A percentile compares a stretch with the other conserved stretches of the same genome.
Conservation (phyloP, 2,329 filamentous ascomycete species). For the Colletotrichum falcatum region DNA sequence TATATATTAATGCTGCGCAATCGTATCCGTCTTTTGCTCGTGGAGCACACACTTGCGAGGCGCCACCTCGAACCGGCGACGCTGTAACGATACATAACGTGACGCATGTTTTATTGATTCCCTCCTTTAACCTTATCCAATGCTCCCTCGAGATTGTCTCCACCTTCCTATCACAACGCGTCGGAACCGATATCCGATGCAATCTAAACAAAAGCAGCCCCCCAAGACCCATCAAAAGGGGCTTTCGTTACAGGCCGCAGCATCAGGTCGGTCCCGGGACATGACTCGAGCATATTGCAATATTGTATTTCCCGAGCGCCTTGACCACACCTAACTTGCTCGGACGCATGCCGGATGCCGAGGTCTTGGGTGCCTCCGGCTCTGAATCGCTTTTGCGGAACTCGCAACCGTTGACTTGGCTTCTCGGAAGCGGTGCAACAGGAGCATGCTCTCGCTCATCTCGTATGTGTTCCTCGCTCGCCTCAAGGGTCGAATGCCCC, state of each 20-base stretch:
- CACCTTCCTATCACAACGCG: not conserved
- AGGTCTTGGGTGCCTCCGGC: not conserved
- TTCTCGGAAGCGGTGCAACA: conserved; percentile 1
- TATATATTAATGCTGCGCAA: conserved; percentile 17
- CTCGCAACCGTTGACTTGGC: conserved; percentile 13
- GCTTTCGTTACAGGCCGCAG: not conserved
- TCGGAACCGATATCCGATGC: not conserved
- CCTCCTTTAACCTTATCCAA: not conserved
- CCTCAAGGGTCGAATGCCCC: not conserved
- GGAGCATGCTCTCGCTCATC: not conserved
- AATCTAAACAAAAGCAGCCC: not conserved
- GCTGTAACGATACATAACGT: not conserved
- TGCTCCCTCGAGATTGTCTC: not conserved
- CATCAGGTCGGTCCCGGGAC: conserved; percentile 12
- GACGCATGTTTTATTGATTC: not conserved
- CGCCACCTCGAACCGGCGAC: not conserved
- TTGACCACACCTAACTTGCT: conserved; percentile 14
- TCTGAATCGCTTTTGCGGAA: conserved; percentile 4
- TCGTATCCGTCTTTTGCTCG: conserved; percentile 32
- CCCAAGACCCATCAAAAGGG: conserved; percentile 6
- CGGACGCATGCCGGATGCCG: not conserved
- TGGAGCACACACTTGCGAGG: not conserved
- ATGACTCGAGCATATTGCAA: conserved; percentile 37
- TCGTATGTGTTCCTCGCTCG: not conserved
- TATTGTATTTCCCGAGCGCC: conserved; percentile 16